These are phyloP conservation scores for Neurospora terricola DNA, from an alignment of 495 filamentous ascomycete genomes.

Conservation along the genomic window DNA sequence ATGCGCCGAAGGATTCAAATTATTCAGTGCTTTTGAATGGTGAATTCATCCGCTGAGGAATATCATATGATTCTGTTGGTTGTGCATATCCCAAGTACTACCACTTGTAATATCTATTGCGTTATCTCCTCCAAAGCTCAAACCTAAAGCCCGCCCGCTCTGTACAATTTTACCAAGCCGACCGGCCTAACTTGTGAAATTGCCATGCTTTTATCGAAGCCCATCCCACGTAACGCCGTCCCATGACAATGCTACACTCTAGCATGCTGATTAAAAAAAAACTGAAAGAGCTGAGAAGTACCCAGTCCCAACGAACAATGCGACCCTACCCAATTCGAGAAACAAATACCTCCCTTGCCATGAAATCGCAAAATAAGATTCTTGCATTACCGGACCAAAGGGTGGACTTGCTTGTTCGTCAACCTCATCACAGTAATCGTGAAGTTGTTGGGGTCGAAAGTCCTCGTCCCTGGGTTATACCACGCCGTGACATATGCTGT, in stretches of 20 bases:
- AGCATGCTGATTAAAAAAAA: background rate
- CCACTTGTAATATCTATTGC: background rate
- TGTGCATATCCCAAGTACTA: background rate
- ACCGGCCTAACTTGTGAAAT: background rate
- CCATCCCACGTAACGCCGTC: background rate
- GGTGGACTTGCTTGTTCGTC: constrained; percentile 5
- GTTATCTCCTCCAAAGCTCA: background rate
- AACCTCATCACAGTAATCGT: constrained; percentile 4
- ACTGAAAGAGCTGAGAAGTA: background rate
- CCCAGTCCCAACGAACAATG: background rate
- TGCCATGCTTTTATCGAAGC: background rate
- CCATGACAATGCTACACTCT: background rate
- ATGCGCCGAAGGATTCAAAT: background rate
- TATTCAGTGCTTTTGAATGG: background rate
- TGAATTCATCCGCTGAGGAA: background rate
- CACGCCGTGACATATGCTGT: constrained; percentile 21
- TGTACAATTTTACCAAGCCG: background rate
- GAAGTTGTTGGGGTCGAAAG: constrained; percentile 5
- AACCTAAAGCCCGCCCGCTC: background rate
- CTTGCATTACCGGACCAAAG: background rate
- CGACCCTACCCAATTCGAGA: background rate
- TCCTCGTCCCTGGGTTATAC: constrained; percentile 20
- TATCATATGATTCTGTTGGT: background rate
- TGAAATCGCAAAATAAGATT: background rate
- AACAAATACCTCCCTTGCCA: background rate